These are phyloP conservation scores for Metschnikowia reukaufii DNA, from an alignment of 805 yeast species.

Conservation along the genomic window DNA sequence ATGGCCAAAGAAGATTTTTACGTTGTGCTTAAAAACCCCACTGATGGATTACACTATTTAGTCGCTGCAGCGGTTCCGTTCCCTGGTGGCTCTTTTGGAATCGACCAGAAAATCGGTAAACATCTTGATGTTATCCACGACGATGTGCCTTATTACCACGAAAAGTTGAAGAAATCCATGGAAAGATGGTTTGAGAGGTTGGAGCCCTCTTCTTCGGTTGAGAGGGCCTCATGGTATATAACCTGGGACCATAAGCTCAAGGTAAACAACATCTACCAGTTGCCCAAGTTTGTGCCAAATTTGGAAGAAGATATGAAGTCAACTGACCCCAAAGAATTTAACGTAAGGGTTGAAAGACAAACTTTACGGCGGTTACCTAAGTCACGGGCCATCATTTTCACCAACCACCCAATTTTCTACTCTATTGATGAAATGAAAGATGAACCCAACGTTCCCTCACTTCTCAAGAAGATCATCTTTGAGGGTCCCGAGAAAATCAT, in stretches of 20 bases:
- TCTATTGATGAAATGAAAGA: slow-evolving; percentile 78
- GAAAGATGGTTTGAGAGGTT: slow-evolving; percentile 68
- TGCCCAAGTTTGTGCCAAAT: slow-evolving; percentile 46
- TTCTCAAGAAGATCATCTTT: slow-evolving; percentile 57
- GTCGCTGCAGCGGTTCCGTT: slow-evolving; percentile 77
- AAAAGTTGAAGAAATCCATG: slow-evolving; percentile 66
- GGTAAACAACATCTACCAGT: slow-evolving; percentile 54
- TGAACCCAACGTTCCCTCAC: slow-evolving; percentile 77
- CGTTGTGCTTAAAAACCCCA: slow-evolving; percentile 52
- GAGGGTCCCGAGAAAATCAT: slow-evolving; percentile 68
- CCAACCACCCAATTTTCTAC: slow-evolving; percentile 77
- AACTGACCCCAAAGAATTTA: slow-evolving; percentile 53
- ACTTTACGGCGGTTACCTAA: slow-evolving; percentile 67
- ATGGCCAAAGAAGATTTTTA: slow-evolving; percentile 79
- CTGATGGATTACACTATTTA: slow-evolving; percentile 56
- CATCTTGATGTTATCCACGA: slow-evolving; percentile 63
- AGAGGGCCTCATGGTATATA: slow-evolving; percentile 73
- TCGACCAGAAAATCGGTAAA: slow-evolving; percentile 58
- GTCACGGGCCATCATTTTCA: slow-evolving; percentile 64
- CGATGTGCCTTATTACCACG: slow-evolving; percentile 68
- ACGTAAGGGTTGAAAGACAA: slow-evolving; percentile 72
- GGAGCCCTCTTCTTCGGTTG: slow-evolving; percentile 62
- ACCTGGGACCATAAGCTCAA: slow-evolving; percentile 70
- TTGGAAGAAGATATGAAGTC: slow-evolving; percentile 27
- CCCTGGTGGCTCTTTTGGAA: slow-evolving; percentile 76